Conservation (phyloP, 1,284 basidiomycete species). For the Cystobasidium slooffiae region DNA sequence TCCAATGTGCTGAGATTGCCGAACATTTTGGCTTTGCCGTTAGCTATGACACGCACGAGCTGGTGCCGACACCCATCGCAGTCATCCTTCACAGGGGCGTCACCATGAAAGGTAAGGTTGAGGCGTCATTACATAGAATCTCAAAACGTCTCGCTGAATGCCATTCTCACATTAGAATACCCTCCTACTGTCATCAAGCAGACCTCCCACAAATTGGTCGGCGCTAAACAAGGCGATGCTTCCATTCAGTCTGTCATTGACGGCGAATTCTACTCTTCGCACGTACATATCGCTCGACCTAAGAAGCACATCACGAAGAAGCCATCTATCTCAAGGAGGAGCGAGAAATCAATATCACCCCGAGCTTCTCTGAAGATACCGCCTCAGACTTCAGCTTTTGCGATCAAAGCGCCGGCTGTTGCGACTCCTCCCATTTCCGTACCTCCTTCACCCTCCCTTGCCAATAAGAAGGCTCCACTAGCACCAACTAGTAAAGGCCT, state of each 20-base stretch:
- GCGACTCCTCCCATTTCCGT: constrained; percentile 15
- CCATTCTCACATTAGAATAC: constrained; percentile 64
- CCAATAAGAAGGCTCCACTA: background rate
- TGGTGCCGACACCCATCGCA: constrained; percentile 37
- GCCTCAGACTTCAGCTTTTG: background rate
- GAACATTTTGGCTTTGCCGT: constrained; percentile 55
- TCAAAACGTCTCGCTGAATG: constrained; percentile 63
- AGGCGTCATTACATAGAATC: constrained; percentile 29
- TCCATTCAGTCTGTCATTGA: constrained; percentile 77
- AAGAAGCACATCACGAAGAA: constrained; percentile 14
- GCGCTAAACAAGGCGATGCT: constrained; percentile 68
- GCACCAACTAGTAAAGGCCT: constrained; percentile 3
- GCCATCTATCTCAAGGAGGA: constrained; percentile 3
- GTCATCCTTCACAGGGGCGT: constrained; percentile 48
- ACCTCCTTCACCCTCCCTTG: background rate
- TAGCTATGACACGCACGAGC: constrained; percentile 24
- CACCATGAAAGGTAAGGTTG: constrained; percentile 42
- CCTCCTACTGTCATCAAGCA: constrained; percentile 49
- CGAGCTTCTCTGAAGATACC: constrained; percentile 6
- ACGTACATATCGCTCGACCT: constrained; percentile 12
- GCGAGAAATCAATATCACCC: constrained; percentile 26
- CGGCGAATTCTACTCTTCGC: constrained; percentile 61
- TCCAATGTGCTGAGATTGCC: constrained; percentile 56
- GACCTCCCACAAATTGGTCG: constrained; percentile 68
- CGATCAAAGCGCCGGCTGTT: background rate